These are phyloP conservation scores for Coprinopsis cinerea DNA, from an alignment of 768 basidiomycete genomes.

Conservation along the genomic window DNA sequence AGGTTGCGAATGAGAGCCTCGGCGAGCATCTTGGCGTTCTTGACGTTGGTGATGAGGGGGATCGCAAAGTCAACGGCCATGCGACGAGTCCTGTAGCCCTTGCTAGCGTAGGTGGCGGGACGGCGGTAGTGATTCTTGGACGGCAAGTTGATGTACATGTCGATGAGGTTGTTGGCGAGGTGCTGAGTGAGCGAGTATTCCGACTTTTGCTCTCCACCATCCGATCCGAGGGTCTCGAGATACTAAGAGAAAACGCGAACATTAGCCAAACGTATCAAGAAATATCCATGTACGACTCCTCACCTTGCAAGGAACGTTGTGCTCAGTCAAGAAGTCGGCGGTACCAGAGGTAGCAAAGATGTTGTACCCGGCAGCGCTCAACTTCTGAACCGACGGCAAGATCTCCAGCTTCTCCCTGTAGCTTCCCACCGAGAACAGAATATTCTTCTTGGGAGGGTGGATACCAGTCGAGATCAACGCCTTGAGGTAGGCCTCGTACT, in stretches of 20 bases:
- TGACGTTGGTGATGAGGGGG: slow-evolving; percentile 96
- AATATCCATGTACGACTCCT: not conserved
- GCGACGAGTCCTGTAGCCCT: slow-evolving; percentile 93
- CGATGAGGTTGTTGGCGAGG: slow-evolving; percentile 93
- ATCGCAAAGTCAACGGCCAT: slow-evolving; percentile 99
- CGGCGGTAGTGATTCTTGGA: slow-evolving; percentile 97
- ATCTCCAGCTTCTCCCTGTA: slow-evolving; percentile 98
- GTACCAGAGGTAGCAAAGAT: slow-evolving; percentile 98
- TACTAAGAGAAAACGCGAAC: slow-evolving; percentile 43
- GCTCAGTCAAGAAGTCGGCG: slow-evolving; percentile 95
- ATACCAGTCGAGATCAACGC: slow-evolving; percentile 96
- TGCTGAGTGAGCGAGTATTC: slow-evolving; percentile 98
- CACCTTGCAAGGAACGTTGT: slow-evolving; percentile 94
- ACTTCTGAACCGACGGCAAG: slow-evolving; percentile 89
- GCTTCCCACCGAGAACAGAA: slow-evolving; percentile 93
- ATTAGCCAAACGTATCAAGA: slow-evolving; percentile 3
- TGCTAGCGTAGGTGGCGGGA: slow-evolving; percentile 94
- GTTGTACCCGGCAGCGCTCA: slow-evolving; percentile 89
- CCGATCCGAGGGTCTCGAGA: slow-evolving; percentile 81
- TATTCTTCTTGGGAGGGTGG: slow-evolving; percentile 92
- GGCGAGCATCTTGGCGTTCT: slow-evolving; percentile 93
- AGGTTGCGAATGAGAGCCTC: slow-evolving; percentile 89
- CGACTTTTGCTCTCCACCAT: slow-evolving; percentile 78
- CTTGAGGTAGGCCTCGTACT: slow-evolving; percentile 98
- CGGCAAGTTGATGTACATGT: slow-evolving; percentile 99